Base-by-base conservation (phyloP, 768 basidiomycete genomes). In the Leccinum incarnatum region DNA sequence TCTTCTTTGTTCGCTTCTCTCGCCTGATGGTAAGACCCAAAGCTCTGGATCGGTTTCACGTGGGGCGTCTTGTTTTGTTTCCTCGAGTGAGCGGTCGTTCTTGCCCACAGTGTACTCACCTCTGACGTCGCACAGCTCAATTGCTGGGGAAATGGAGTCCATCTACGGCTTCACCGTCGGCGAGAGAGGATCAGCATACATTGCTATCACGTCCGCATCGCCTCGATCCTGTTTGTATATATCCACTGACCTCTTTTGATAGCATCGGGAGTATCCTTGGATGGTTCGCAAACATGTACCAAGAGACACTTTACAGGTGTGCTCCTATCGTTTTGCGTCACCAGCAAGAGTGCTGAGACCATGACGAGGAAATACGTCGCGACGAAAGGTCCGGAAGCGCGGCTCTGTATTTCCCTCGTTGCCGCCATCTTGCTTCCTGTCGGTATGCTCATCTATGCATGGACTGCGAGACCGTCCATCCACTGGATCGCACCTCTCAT, bases 61-160 rank as follows among this genome's bases (percentile, higher is more conserved):
- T 93, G 91, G 90, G 91, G 91, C 0, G 81, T 91, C 5, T 69
- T 87, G 21, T 93, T 83, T 65, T 85, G 83, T 55, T 74, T 91
- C 67, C 77, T 89, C 30, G 82, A 83, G 84, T 86, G 64, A 32
- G 75, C 53, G 49, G 9, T 11, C 25, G n/a, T 58, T 45, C 34
- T 37, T 47, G 29, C 30, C 4, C 25, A 32, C 30, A 30, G 4
- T 25, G 19, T 15, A 3, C 30, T 51, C 52, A 47, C 25, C 37
- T 55, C 42, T 60, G 53, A 72, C 4, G 2, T 2, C 14, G 11
- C 8, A 5, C 64, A 85, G 85, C 54, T 86, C 85, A 0, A 77
- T 87, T 50, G 72, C 79, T 8, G 80, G 77, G 10, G 80, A 85
- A 37, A 88, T 91, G 71, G 64, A 69, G 17, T 73, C 69, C 2